These are phyloP conservation scores for Pichia sp. DNA, from an alignment of 1,139 yeast species.

Conservation along the genomic window DNA sequence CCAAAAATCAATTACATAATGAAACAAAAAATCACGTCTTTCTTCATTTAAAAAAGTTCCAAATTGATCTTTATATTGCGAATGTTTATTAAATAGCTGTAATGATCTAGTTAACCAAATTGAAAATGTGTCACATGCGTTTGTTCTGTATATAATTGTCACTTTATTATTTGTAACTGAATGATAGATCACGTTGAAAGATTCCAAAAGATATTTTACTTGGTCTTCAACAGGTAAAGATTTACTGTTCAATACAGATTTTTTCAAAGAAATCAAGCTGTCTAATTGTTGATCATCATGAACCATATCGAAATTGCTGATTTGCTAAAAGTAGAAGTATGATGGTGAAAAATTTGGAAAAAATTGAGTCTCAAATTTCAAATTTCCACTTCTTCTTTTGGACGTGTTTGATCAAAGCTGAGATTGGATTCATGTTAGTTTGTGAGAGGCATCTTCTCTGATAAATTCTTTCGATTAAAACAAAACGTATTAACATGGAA, in stretches of 20 bases:
- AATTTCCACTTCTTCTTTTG: neutral
- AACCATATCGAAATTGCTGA: neutral
- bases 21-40: conserved; percentile 38
- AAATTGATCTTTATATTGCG: conserved; percentile 5
- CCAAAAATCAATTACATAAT: conserved; percentile 60
- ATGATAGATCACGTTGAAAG: conserved; percentile 16
- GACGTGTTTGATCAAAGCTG: neutral
- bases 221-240: conserved; percentile 3
- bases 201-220: neutral
- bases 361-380: neutral
- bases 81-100: conserved; percentile 7
- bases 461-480: neutral
- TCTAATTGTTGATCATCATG: neutral
- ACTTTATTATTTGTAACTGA: conserved; percentile 28
- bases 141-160: conserved; percentile 32
- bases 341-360: neutral
- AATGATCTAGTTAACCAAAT: conserved; percentile 54
- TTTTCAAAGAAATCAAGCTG: conserved; percentile 4
- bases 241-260: conserved; percentile 11
- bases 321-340: neutral
- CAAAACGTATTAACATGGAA: conserved; percentile 35
- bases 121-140: conserved; percentile 54
- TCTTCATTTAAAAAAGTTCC: conserved; percentile 21
- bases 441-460: too few species aligned
- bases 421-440: neutral